Base-by-base conservation (phyloP, 257 asterid species). In the Salvia hispanica region DNA sequence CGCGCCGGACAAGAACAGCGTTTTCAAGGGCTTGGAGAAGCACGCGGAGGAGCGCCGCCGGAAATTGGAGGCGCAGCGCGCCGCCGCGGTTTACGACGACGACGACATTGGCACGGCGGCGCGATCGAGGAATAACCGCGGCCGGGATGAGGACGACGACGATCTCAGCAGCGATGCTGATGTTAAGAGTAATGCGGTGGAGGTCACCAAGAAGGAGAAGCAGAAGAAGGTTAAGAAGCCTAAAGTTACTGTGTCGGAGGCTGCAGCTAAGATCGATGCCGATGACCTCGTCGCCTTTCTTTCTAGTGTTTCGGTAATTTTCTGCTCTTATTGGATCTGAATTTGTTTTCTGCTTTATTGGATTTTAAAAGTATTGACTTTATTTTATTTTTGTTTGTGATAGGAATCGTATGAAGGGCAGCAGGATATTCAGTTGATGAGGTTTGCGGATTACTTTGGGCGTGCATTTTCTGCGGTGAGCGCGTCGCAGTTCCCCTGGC, bases 401-500 rank as follows among this genome's bases (percentile, higher is more conserved):
- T 69, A 89, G 98, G 96, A 79, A 39, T 90, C 96, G 39, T 86
- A 84, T 67, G 97, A 81, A 69, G 86, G 87, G 66, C 85, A 89
- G 51, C 86, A 84, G 66, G 97, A 92, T 28, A 85, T 90, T 62
- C 97, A 84, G 43, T 73, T 92, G 86, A 87, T 86, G 95, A 83
- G 95, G 62, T 90, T 92, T 74, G 96, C 97, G 31, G 98, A 92
- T 79, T 92, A 92, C 68, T 89, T 90, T 56, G 96, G 98, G 33
- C 92, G 93, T 64, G 93, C 91, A 50, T 92, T 92, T 79, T 86
- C 97, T 4, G 83, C 80, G 0, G 98, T 92, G 44, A 71, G 73
- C 34, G 82, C 91, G 0, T 76, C 97, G 9, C 95, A 89, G 60
- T 92, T 92, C 75, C 96, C 98, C 9, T 89, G 98, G 98, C 72